These are phyloP conservation scores for Tuber indicum DNA, from an alignment of 495 filamentous ascomycete species.

Conservation along the genomic window DNA sequence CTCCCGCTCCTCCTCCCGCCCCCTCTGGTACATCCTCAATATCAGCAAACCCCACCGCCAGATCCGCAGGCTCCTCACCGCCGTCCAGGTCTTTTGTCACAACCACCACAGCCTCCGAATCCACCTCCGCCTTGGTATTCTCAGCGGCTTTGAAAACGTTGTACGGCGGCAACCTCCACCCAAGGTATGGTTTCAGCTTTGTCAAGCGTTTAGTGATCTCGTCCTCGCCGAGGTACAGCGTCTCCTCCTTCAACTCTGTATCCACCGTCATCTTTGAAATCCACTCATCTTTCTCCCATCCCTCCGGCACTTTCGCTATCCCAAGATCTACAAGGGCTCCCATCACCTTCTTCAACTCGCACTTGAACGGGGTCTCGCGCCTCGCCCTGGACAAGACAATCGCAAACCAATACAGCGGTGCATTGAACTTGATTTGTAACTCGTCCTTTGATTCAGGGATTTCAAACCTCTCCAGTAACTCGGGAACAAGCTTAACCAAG, in stretches of 20 bases:
- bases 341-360: background rate
- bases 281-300: background rate
- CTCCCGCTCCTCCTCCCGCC: background rate
- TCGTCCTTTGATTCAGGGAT: background rate
- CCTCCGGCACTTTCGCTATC: background rate
- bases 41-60: background rate
- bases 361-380: background rate
- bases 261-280: background rate
- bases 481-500: background rate
- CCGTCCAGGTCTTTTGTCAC: background rate
- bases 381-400: background rate
- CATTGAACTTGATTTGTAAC: background rate
- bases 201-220: background rate
- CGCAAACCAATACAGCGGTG: background rate
- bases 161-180: slow-evolving; percentile 2
- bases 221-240: background rate
- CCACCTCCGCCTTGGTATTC: background rate
- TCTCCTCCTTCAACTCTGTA: background rate
- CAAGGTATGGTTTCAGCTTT: background rate
- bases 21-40: background rate
- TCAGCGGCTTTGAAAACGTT: background rate
- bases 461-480: background rate
- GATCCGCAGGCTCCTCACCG: background rate
- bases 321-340: background rate
- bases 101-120: background rate